These are phyloP conservation scores for Withania somnifera DNA, from an alignment of 305 asterid genomes.

Conservation along the genomic window DNA sequence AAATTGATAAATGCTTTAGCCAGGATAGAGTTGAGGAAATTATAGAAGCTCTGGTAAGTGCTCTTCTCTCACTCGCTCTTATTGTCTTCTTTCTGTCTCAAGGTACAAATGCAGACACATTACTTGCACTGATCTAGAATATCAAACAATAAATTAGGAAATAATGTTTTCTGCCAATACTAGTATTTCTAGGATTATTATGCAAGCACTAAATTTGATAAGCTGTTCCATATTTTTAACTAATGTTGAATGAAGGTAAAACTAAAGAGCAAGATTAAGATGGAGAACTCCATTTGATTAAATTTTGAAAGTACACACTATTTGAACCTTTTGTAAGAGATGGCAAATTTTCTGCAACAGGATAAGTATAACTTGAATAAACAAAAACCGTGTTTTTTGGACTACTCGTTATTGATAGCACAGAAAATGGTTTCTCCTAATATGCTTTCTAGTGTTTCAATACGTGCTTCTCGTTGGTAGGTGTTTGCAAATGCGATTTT, in stretches of 20 bases:
- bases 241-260: background rate
- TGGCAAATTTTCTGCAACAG: background rate
- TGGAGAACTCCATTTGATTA: background rate
- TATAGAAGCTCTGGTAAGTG: conserved; percentile 74
- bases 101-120: background rate
- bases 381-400: background rate
- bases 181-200: background rate
- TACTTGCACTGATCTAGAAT: background rate
- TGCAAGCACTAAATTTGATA: background rate
- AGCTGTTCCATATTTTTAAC: background rate
- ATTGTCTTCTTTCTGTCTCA: background rate
- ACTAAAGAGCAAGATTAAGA: background rate
- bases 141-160: background rate
- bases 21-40: conserved; percentile 85
- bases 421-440: background rate
- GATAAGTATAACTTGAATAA: background rate
- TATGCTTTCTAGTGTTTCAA: background rate
- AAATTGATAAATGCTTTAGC: conserved; percentile 62
- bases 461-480: background rate
- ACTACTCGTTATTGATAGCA: background rate
- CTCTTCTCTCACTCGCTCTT: background rate
- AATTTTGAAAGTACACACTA: background rate
- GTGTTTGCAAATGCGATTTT: no score
- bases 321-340: background rate
- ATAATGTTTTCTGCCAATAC: background rate